phyloP scores from a whole-genome alignment of 345 rosid species.

The Dimocarpus longan region DNA sequence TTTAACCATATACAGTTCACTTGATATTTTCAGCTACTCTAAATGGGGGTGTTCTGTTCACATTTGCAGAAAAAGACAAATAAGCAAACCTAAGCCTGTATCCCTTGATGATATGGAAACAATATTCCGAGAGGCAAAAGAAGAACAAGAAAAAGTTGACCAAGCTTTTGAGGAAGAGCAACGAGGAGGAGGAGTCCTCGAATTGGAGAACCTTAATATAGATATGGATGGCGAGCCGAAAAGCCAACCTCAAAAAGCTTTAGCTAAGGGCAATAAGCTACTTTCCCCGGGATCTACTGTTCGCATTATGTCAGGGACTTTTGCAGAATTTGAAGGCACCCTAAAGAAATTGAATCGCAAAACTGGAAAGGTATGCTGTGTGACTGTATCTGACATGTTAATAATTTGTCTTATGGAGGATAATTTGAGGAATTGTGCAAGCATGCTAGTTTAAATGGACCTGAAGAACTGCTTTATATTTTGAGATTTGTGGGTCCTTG shows the following conservation, averaged over 20 bases:
- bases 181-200: constrained; percentile 32
- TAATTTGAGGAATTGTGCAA: background rate
- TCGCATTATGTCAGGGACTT: constrained; percentile 71
- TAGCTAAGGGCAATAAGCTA: constrained; percentile 38
- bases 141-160: constrained; percentile 72
- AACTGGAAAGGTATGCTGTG: constrained; percentile 64
- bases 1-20: background rate
- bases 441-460: constrained; percentile 1
- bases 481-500: background rate
- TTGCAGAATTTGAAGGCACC: constrained; percentile 73
- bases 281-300: constrained; percentile 67
- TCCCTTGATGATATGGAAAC: constrained; percentile 67
- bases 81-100: constrained; percentile 80
- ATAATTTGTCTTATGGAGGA: background rate
- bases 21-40: background rate
- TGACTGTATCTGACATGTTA: constrained; percentile 8
- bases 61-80: constrained; percentile 61
- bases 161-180: constrained; percentile 59
- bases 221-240: constrained; percentile 41
- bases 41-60: background rate
- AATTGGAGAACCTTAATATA: constrained; percentile 32
- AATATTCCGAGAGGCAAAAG: constrained; percentile 69
- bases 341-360: constrained; percentile 72
- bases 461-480: background rate
- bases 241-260: constrained; percentile 32